Evolutionary conservation across 1,284 basidiomycete species (phyloP).

Genomic region (Ustilago loliicola): DNA sequence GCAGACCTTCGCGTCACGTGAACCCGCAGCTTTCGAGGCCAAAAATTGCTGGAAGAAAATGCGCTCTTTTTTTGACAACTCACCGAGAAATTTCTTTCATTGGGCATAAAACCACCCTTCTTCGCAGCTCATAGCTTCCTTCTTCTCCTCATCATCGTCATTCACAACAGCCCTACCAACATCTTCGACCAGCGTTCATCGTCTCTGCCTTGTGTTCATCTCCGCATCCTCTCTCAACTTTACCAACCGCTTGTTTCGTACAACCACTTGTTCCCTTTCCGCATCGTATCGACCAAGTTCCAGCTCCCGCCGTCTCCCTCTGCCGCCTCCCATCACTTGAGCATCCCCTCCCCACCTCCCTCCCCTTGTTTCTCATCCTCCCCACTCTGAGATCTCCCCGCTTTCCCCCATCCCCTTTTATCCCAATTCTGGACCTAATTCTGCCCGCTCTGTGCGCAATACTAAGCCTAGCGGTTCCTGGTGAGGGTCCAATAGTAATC

Average conservation of each 20-base stretch:
- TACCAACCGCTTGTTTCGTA: no score
- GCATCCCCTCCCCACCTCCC: not conserved
- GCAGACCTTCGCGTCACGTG: conserved; percentile 31
- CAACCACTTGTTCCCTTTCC: no score
- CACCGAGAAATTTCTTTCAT: not conserved
- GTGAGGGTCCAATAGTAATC: conserved; percentile 54
- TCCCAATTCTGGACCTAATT: conserved; percentile 44
- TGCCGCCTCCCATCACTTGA: not conserved
- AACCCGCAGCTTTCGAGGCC: conserved; percentile 12
- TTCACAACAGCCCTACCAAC: conserved; percentile 8
- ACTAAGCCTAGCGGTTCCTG: conserved; percentile 59
- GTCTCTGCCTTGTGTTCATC: conserved; percentile 3
- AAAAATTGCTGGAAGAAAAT: conserved; percentile 15
- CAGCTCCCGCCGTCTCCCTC: no score
- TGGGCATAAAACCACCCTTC: conserved; percentile 7
- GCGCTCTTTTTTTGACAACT: not conserved
- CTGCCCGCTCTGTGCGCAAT: conserved; percentile 51
- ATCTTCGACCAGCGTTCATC: not conserved
- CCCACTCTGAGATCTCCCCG: not conserved
- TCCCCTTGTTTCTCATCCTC: not conserved
- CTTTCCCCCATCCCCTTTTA: not conserved
- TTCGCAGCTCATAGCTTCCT: not conserved
- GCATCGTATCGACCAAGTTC: no score
- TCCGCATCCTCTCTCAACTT: not conserved
- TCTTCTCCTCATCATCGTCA: conserved; percentile 1